Evolutionary conservation across 306 rosid genomes (phyloP).

Genomic region (Dryas alaskensis): DNA sequence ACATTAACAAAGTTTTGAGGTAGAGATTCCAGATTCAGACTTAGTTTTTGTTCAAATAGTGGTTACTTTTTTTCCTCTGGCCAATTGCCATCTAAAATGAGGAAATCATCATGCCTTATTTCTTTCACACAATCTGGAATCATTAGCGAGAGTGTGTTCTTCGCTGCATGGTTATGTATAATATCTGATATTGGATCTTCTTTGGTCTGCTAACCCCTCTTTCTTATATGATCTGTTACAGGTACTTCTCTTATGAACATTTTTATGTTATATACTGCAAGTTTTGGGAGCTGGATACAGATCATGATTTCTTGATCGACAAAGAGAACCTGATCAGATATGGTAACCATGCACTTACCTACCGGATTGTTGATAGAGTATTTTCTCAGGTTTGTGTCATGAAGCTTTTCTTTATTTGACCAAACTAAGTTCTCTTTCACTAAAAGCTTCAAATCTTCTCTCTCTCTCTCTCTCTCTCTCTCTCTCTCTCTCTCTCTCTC

Average conservation of each 20-base stretch:
- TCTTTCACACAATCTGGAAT: slow-evolving; percentile 15
- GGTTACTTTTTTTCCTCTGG: not conserved
- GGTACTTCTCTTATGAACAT: slow-evolving; percentile 98
- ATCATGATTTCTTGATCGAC: slow-evolving; percentile 96
- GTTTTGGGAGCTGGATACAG: slow-evolving; percentile 99
- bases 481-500: not conserved
- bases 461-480: not conserved
- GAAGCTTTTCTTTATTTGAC: slow-evolving; percentile 25
- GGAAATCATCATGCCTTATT: slow-evolving; percentile 1
- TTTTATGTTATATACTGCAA: slow-evolving; percentile 98
- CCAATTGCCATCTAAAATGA: not conserved
- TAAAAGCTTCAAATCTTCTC: not conserved
- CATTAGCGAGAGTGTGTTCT: slow-evolving; percentile 7
- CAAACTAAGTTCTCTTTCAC: slow-evolving; percentile 16
- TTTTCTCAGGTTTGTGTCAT: slow-evolving; percentile 86
- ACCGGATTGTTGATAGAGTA: slow-evolving; percentile 97
- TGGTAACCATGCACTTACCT: slow-evolving; percentile 98
- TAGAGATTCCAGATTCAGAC: slow-evolving; percentile 31
- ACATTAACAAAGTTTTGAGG: slow-evolving; percentile 98
- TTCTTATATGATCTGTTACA: slow-evolving; percentile 28
- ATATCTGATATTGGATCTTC: slow-evolving; percentile 1
- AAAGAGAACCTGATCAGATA: slow-evolving; percentile 97
- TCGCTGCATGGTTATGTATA: not conserved
- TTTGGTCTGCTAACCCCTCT: not conserved
- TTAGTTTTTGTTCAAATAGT: slow-evolving; percentile 20